A percentile compares a stretch with the other conserved stretches of the same genome.
Conservation (phyloP, 2,329 filamentous ascomycete species). For the Ophiobolus disseminans region DNA sequence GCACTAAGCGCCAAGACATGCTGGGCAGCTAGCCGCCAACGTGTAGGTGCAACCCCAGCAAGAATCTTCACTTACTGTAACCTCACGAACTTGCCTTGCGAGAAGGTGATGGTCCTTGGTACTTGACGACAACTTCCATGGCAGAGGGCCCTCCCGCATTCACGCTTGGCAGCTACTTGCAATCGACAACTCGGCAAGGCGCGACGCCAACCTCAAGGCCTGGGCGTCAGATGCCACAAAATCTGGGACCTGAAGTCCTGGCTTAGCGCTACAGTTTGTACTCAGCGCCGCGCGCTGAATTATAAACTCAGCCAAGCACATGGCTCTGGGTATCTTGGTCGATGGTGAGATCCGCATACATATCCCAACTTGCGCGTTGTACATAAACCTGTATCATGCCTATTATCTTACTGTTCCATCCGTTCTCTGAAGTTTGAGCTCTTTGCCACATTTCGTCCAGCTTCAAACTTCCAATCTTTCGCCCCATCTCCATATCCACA, state of each 20-base stretch:
- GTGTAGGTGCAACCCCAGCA: background rate
- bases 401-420: background rate
- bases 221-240: no score
- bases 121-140: no score
- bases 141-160: no score
- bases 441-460: background rate
- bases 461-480: background rate
- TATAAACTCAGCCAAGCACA: background rate
- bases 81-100: background rate
- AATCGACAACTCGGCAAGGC: no score
- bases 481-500: background rate
- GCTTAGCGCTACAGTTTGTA: background rate
- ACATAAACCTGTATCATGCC: background rate
- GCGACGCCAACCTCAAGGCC: no score
- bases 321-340: background rate
- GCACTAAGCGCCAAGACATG: background rate
- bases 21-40: background rate
- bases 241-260: no score
- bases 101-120: no score
- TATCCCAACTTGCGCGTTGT: background rate
- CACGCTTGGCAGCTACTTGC: no score
- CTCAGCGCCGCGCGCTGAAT: background rate
- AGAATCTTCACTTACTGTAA: background rate
- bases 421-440: background rate
- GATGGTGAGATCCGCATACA: background rate